These are phyloP conservation scores for Chlamydomonas asymmetrica DNA, from an alignment of 139 green algal species.

Conservation along the genomic window DNA sequence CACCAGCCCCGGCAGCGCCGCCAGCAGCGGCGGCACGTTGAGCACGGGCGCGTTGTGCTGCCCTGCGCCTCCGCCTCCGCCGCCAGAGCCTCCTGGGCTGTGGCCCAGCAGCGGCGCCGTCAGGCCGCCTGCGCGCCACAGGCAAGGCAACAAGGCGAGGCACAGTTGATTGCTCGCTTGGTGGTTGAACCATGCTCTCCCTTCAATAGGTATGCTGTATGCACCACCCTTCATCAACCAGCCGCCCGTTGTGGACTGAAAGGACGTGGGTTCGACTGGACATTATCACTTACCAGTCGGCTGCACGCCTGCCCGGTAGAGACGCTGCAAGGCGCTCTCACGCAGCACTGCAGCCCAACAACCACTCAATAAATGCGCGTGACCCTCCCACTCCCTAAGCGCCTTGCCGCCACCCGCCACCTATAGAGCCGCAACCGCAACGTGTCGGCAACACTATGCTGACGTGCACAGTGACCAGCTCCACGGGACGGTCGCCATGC, in stretches of 20 bases:
- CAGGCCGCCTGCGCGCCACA: neutral
- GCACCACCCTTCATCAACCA: neutral
- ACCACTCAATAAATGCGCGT: no score
- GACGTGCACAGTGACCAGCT: no score
- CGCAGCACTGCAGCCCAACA: no score
- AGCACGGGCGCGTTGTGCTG: neutral
- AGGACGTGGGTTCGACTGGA: neutral
- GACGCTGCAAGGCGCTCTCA: no score
- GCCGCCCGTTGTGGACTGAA: no score
- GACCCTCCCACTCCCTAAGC: no score
- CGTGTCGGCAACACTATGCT: no score
- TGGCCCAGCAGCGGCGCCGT: neutral
- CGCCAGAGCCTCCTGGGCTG: neutral
- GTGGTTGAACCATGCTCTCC: neutral
- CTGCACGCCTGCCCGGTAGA: neutral
- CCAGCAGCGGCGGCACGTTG: neutral
- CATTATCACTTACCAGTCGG: neutral
- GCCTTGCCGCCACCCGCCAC: no score
- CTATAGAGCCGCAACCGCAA: no score
- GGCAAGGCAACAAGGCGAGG: neutral
- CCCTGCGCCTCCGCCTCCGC: neutral
- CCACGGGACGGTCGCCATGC: no score
- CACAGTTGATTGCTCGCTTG: no score
- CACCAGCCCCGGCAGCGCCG: neutral
- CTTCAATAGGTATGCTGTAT: neutral